A percentile compares a stretch with the other conserved stretches of the same genome.
These are phyloP conservation scores for Calophaca sinica DNA, from an alignment of 306 rosid species.

Conservation along the genomic window DNA sequence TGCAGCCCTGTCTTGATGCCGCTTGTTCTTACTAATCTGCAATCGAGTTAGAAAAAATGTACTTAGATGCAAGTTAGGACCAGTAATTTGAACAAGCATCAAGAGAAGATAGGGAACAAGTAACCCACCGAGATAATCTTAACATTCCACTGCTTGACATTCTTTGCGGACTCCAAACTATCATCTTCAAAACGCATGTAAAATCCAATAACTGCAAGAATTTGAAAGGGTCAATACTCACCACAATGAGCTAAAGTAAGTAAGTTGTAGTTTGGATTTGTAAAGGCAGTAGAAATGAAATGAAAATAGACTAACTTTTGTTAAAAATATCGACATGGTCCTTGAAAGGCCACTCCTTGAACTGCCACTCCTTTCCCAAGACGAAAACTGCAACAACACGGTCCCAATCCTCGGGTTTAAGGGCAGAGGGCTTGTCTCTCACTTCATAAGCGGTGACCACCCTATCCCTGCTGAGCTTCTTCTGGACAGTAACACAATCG, in stretches of 20 bases:
- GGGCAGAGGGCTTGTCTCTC: constrained; percentile 88
- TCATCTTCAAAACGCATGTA: constrained; percentile 73
- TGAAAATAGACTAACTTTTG: constrained; percentile 49
- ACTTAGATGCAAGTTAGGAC: constrained; percentile 12
- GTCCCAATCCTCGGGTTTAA: constrained; percentile 95
- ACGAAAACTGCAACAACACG: constrained; percentile 96
- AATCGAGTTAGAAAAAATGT: constrained; percentile 21
- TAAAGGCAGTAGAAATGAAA: not conserved
- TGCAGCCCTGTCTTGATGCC: constrained; percentile 98
- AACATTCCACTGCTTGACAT: constrained; percentile 99
- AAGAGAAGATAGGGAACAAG: not conserved
- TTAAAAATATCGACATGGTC: constrained; percentile 64
- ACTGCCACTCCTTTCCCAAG: constrained; percentile 93
- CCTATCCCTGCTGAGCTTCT: constrained; percentile 97
- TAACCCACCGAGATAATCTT: constrained; percentile 85
- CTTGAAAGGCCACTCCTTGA: constrained; percentile 60
- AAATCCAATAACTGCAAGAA: constrained; percentile 55
- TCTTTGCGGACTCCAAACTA: constrained; percentile 88
- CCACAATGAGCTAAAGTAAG: not conserved
- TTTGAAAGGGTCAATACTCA: constrained; percentile 17
- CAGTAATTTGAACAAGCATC: not conserved
- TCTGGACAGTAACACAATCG: constrained; percentile 96
- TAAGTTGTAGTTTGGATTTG: not conserved
- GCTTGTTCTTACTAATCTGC: constrained; percentile 97
- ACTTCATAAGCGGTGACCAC: constrained; percentile 97